Base-by-base conservation (phyloP, 2,329 filamentous ascomycete species). In the Grosmannia penicillata region DNA sequence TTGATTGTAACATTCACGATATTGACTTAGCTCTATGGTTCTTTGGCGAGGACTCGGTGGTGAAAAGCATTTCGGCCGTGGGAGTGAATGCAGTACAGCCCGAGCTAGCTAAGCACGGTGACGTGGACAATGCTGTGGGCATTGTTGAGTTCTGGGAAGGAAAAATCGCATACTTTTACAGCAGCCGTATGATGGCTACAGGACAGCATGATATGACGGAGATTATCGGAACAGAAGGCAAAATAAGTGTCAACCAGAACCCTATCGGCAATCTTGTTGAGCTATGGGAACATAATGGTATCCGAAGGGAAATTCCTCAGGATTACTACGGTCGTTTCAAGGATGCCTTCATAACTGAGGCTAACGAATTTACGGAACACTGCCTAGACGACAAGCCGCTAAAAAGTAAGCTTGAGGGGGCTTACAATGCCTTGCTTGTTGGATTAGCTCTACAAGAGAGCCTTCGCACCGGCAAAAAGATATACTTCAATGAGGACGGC, bases 1-100 rank as follows among this genome's bases (percentile, higher is more conserved):
- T 37, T 18, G 34, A 37, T 25, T 40, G 38, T 19, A 40, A 36
- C 24, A 40, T 40, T 29, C 38, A 40, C 29, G 38, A 40, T 24
- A 40, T 40, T 18, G 38, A 40, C 19, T 29, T 40, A 9, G 28
- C 25, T 2, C 33, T 37, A 23, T 39, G 37, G 38, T 40, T 40
- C 28, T 26, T 40, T 10, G 38, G 33, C 18, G 29, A 30, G 9
- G 38, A 37, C 10, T 9, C 33, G 4, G 14, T 32, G 4, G 18
- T 37, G 6, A 40, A 39, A 13, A 18, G 10, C 18, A 19, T 40
- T 9, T 25, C 24, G 6, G 38, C 38, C 17, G 18, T 22, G 2
- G 38, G 38, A n/a, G 23, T 37, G 23, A 30, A 18, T 2, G 38
- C 34, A 14, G 33, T 40, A n/a, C 33, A 40, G 17, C 38, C 38